These are phyloP conservation scores for Saksenaea oblongispora DNA, from an alignment of 371 early-diverging fungal species.

Conservation along the genomic window DNA sequence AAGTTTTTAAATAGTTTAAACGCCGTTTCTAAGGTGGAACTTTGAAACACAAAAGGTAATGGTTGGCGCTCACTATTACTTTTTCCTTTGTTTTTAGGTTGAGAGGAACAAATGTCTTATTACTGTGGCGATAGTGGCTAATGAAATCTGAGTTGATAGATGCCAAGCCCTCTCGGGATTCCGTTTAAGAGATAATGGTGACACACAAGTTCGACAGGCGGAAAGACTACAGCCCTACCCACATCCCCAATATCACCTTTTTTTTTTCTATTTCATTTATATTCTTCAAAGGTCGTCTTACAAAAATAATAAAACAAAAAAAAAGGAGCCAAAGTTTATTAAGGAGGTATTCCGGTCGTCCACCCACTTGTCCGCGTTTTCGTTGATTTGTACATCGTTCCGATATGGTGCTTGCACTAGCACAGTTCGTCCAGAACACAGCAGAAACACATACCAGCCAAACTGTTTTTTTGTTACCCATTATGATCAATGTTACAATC, in stretches of 20 bases:
- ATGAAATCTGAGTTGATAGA: neutral
- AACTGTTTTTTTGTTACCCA: neutral
- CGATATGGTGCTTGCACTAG: neutral
- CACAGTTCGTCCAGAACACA: slow-evolving; percentile 3
- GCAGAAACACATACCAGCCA: slow-evolving; percentile 6
- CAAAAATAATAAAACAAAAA: neutral
- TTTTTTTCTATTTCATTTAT: neutral
- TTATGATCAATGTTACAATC: neutral
- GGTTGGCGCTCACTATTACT: too few species aligned
- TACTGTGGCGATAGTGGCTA: neutral
- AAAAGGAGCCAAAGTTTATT: neutral
- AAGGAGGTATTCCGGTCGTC: neutral
- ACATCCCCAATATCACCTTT: neutral
- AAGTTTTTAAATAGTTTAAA: too few species aligned
- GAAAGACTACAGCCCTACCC: neutral
- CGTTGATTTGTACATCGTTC: neutral
- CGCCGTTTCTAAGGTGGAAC: too few species aligned
- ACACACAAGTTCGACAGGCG: neutral
- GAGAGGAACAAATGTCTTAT: neutral
- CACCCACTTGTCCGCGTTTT: neutral
- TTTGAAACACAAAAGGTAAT: too few species aligned
- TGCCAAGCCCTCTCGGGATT: neutral
- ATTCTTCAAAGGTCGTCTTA: too few species aligned
- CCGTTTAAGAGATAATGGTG: neutral
- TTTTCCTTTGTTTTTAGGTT: too few species aligned